Evolutionary conservation across 1,284 basidiomycete species (phyloP).

Genomic region (Melampsora larici-populina): DNA sequence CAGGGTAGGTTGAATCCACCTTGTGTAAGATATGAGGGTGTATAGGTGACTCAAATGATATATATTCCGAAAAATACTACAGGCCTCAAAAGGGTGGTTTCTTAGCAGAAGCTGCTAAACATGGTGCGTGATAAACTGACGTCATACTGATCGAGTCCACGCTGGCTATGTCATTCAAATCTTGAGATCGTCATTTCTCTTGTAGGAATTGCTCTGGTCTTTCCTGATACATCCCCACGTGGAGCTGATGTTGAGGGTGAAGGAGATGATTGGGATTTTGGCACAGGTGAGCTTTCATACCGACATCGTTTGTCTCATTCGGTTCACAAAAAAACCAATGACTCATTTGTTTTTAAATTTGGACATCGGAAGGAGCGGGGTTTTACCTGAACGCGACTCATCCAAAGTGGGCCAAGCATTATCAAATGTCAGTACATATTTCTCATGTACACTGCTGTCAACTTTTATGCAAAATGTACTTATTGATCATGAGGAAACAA

Average conservation of each 20-base stretch:
- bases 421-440: constrained; percentile 71
- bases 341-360: constrained; percentile 47
- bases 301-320: not conserved
- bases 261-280: constrained; percentile 78
- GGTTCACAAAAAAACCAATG: constrained; percentile 64
- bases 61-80: not conserved
- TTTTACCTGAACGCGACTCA: constrained; percentile 88
- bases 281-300: constrained; percentile 44
- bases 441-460: not conserved
- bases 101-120: constrained; percentile 70
- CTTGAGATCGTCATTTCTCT: not conserved
- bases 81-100: constrained; percentile 79
- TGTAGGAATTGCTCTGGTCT: constrained; percentile 74
- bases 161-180: not conserved
- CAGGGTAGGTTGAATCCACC: constrained; percentile 58
- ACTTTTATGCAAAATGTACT: too few species aligned
- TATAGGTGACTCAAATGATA: not conserved
- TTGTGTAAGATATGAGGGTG: not conserved
- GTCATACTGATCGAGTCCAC: not conserved
- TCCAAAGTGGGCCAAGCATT: constrained; percentile 73
- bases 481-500: too few species aligned
- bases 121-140: constrained; percentile 55
- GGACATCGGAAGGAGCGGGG: constrained; percentile 65
- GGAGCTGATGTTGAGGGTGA: constrained; percentile 77
- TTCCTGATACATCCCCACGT: constrained; percentile 92